phyloP scores from a whole-genome alignment of 805 yeast genomes.

The Metschnikowia lachancei region DNA sequence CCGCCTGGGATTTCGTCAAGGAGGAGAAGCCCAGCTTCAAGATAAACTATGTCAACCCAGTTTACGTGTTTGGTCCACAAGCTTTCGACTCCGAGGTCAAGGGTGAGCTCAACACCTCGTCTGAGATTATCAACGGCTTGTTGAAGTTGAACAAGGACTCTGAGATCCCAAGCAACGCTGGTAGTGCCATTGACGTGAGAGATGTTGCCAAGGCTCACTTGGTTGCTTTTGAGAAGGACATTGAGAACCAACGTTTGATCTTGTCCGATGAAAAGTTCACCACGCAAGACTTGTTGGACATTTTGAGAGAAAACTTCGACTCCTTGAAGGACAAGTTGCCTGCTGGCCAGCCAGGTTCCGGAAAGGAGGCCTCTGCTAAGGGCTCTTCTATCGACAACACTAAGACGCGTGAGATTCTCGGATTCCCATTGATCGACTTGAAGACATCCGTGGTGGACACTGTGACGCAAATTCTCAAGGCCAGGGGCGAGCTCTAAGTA shows the following conservation, averaged over 20 bases:
- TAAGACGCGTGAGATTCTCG: constrained; percentile 37
- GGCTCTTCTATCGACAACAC: constrained; percentile 31
- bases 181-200: constrained; percentile 24
- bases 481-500: constrained; percentile 2
- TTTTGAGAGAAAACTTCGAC: constrained; percentile 37
- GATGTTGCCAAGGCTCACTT: constrained; percentile 23
- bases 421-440: constrained; percentile 38
- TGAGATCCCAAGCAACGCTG: constrained; percentile 22
- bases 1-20: constrained; percentile 32
- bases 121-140: constrained; percentile 41
- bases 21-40: constrained; percentile 34
- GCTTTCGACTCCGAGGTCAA: constrained; percentile 28
- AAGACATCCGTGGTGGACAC: constrained; percentile 43
- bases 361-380: constrained; percentile 19
- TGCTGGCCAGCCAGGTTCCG: constrained; percentile 39
- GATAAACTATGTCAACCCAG: constrained; percentile 31
- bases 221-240: constrained; percentile 19
- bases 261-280: constrained; percentile 23
- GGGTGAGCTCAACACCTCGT: constrained; percentile 33
- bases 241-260: constrained; percentile 31
- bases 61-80: constrained; percentile 28
- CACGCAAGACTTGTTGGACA: constrained; percentile 33
- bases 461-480: constrained; percentile 35
- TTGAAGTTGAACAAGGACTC: constrained; percentile 27
- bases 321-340: constrained; percentile 44